Percentiles rank a stretch among this genome's conserved stretches.
These are phyloP conservation scores for Penicillium egyptiacum DNA, from an alignment of 495 filamentous ascomycete genomes.

Conservation along the genomic window DNA sequence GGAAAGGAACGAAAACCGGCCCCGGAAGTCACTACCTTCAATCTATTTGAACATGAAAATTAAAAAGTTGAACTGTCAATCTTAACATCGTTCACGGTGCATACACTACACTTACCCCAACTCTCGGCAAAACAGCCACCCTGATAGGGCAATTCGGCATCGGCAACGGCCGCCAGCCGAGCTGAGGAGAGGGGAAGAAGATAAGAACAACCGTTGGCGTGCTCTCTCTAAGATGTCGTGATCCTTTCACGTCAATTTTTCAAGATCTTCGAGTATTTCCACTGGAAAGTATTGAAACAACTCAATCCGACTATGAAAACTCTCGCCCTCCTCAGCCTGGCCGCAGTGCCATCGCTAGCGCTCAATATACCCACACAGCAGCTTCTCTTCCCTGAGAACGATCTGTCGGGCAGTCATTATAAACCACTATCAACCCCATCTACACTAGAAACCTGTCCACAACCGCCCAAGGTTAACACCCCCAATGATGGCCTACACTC, in stretches of 20 bases:
- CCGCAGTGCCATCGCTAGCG: constrained; percentile 26
- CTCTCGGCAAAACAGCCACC: constrained; percentile 3
- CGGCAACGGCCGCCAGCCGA: constrained; percentile 13
- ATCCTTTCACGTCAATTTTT: not conserved
- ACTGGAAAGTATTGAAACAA: not conserved
- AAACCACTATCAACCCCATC: constrained; percentile 15
- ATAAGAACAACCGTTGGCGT: constrained; percentile 11
- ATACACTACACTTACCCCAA: constrained; percentile 4
- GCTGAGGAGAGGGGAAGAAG: constrained; percentile 13
- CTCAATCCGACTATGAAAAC: constrained; percentile 17
- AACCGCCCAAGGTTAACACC: constrained; percentile 28
- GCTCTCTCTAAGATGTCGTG: not conserved
- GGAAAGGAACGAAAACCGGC: no score
- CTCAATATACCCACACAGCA: constrained; percentile 29
- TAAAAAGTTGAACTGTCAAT: not conserved
- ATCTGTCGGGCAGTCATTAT: not conserved
- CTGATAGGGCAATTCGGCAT: constrained; percentile 7
- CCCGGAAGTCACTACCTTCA: no score
- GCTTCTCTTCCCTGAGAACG: constrained; percentile 17
- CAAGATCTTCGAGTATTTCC: not conserved
- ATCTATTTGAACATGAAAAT: not conserved
- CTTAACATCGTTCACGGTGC: not conserved
- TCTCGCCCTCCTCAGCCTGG: constrained; percentile 20
- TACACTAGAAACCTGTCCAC: constrained; percentile 32
- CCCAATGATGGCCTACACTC: constrained; percentile 33